phyloP scores from a whole-genome alignment of 495 filamentous ascomycete genomes.

The Penicillium turbatum region DNA sequence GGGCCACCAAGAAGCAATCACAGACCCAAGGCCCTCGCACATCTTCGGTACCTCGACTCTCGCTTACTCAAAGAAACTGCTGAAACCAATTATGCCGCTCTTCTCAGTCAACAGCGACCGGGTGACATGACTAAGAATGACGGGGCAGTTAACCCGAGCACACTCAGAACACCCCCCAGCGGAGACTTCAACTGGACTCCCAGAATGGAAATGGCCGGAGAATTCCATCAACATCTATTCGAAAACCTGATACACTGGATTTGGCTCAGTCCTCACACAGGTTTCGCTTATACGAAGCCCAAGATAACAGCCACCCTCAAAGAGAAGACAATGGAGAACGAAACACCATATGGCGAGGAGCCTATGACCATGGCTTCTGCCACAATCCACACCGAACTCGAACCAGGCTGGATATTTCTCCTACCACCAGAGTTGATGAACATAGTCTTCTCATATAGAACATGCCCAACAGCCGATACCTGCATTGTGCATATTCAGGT shows the following conservation, averaged over 20 bases:
- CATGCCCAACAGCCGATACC: no score
- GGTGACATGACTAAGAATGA: conserved; percentile 1
- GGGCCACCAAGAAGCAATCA: not conserved
- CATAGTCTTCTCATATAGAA: not conserved
- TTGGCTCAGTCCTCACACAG: no score
- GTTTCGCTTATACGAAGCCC: no score
- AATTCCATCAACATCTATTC: no score
- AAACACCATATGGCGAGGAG: no score
- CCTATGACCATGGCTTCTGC: no score
- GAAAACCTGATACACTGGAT: no score
- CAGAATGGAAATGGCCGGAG: not conserved
- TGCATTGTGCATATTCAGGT: no score
- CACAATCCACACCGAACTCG: not conserved
- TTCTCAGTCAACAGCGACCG: not conserved
- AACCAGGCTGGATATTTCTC: not conserved
- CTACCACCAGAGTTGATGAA: not conserved
- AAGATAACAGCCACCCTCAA: no score
- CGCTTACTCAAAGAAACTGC: not conserved
- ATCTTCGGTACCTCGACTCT: conserved; percentile 2
- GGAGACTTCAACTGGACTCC: conserved; percentile 3
- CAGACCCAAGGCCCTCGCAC: conserved; percentile 1
- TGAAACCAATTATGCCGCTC: conserved; percentile 2
- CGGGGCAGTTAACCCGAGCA: not conserved
- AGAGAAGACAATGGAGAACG: no score
- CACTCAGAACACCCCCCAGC: not conserved